Percentiles rank a stretch among this genome's conserved stretches.
Conservation (phyloP, 371 early-diverging fungal species). For the Syncephalis fuscata region DNA sequence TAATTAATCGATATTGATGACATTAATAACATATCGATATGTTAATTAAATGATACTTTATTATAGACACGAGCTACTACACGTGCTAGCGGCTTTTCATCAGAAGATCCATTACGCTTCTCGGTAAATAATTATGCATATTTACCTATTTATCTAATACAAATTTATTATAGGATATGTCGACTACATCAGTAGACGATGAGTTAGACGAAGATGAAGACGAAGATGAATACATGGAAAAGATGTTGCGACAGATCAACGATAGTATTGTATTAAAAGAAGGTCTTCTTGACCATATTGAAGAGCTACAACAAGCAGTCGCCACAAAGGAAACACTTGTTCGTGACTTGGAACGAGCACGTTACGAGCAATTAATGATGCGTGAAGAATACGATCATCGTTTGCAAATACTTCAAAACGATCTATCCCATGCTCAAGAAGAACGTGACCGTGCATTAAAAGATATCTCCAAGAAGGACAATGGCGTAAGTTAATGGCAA, state of each 20-base stretch:
- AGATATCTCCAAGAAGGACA: neutral
- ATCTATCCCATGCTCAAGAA: constrained; percentile 32
- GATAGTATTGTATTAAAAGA: constrained; percentile 49
- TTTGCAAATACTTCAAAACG: constrained; percentile 31
- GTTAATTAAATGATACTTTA: no score
- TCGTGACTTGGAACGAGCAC: constrained; percentile 30
- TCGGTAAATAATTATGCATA: no score
- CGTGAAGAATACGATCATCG: constrained; percentile 53
- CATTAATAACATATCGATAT: no score
- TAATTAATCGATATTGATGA: no score
- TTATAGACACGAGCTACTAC: no score
- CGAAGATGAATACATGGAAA: neutral
- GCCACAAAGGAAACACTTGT: constrained; percentile 39
- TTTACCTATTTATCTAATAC: no score
- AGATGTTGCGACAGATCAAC: constrained; percentile 47
- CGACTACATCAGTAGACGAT: neutral
- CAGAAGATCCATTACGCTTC: no score
- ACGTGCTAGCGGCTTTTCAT: no score
- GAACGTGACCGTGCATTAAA: constrained; percentile 47
- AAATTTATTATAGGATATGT: no score
- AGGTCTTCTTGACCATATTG: constrained; percentile 14
- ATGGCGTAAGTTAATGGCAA: constrained; percentile 5
- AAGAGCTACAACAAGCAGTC: constrained; percentile 27
- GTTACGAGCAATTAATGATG: constrained; percentile 35
- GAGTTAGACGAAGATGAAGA: constrained; percentile 3